These are phyloP conservation scores for Ogataea angusta DNA, from an alignment of 805 yeast genomes.

Conservation along the genomic window DNA sequence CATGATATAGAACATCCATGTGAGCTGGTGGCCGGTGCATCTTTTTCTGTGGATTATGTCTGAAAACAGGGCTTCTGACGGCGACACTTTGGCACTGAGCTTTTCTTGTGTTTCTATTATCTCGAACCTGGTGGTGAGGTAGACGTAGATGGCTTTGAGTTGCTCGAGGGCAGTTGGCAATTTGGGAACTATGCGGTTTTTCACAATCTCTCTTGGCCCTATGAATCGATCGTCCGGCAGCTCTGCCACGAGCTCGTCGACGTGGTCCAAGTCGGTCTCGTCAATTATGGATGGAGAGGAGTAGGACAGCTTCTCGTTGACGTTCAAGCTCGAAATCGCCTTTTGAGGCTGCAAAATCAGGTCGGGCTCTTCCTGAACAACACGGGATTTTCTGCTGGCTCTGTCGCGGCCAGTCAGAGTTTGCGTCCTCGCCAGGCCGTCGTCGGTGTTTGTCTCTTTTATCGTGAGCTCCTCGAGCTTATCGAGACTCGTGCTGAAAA, in stretches of 20 bases:
- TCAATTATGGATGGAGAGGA: constrained; percentile 17
- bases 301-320: constrained; percentile 37
- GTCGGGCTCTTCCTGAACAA: constrained; percentile 56
- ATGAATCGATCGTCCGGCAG: constrained; percentile 38
- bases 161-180: constrained; percentile 54
- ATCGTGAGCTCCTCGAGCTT: constrained; percentile 31
- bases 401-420: constrained; percentile 68
- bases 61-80: constrained; percentile 22
- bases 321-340: constrained; percentile 41
- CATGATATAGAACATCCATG: constrained; percentile 71
- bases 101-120: constrained; percentile 38
- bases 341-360: constrained; percentile 62
- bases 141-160: constrained; percentile 60
- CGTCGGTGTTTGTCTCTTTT: constrained; percentile 1
- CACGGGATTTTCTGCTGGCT: constrained; percentile 63
- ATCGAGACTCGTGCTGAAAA: constrained; percentile 21
- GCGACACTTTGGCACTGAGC: constrained; percentile 31
- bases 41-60: constrained; percentile 27
- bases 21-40: constrained; percentile 56
- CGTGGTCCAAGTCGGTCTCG: constrained; percentile 33
- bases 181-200: constrained; percentile 49
- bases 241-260: constrained; percentile 41
- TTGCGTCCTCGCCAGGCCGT: constrained; percentile 67
- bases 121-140: constrained; percentile 58
- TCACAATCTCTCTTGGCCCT: constrained; percentile 53